These are phyloP conservation scores for Akanthomyces uredinophilus DNA, from an alignment of 2,329 filamentous ascomycete genomes.

Conservation along the genomic window DNA sequence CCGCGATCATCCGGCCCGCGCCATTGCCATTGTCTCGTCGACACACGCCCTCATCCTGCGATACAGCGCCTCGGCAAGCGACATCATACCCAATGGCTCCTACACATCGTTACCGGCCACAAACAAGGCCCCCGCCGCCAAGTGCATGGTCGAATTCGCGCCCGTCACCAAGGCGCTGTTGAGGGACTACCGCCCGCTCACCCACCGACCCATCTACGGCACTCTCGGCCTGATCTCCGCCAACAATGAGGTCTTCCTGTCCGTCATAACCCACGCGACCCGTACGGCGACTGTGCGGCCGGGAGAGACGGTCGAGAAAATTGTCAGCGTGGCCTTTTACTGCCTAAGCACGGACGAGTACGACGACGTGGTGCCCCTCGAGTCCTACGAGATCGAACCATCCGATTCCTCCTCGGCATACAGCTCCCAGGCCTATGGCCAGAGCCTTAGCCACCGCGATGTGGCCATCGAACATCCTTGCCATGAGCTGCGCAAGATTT, in stretches of 20 bases:
- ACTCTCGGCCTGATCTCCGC: conserved; percentile 85
- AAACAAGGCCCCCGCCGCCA: conserved; percentile 44
- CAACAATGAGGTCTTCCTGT: conserved; percentile 80
- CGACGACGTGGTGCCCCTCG: conserved; percentile 64
- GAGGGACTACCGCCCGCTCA: conserved; percentile 70
- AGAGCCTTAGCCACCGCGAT: conserved; percentile 59
- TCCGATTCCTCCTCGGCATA: conserved; percentile 45
- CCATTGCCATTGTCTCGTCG: conserved; percentile 77
- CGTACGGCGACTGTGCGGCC: conserved; percentile 78
- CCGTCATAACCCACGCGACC: conserved; percentile 75
- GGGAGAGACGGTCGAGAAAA: conserved; percentile 84
- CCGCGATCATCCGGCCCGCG: conserved; percentile 79
- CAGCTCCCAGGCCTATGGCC: conserved; percentile 34
- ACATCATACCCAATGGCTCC: conserved; percentile 53
- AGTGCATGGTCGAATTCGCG: conserved; percentile 86
- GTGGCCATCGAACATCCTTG: conserved; percentile 79
- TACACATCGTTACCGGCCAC: conserved; percentile 47
- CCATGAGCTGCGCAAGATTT: conserved; percentile 80
- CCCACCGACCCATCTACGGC: conserved; percentile 69
- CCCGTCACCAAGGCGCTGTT: conserved; percentile 60
- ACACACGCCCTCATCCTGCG: conserved; percentile 80
- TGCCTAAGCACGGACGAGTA: conserved; percentile 84
- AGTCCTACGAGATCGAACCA: conserved; percentile 45
- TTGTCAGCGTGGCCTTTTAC: conserved; percentile 84
- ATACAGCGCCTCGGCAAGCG: conserved; percentile 63